Evolutionary conservation across 2,329 filamentous ascomycete species (phyloP), one percentile per base, ranked within the genome.

Genomic region (Alternaria alternata): DNA sequence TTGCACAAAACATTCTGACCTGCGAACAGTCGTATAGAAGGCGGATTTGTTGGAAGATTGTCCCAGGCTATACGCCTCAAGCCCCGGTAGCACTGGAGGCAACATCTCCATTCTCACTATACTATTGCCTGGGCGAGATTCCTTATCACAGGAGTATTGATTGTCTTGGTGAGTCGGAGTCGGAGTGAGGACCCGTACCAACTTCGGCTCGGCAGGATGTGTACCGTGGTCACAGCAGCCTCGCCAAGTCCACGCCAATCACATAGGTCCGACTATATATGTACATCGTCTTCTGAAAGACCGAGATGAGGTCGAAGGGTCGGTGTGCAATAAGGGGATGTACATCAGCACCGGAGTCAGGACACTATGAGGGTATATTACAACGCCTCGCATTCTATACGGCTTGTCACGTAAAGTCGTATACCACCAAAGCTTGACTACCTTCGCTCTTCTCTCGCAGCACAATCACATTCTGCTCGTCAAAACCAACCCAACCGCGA

Each of bases 401-500:
- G 7, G 22, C 2, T 34, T 6, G 2, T 70, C 63, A 91, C 32
- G 91, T 92, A 78, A 97, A 97, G 78, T 97, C 92, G 75, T 97
- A 97, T 43, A 95, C 88, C 73, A 94, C 86, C 63, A 97, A 78
- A 62, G 90, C 88, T 74, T 94, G 91, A 39, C 85, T 85, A 1
- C 91, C 91, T 26, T 86, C 82, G 26, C 81, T 81, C 64, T 87
- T 86, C 78, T 94, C 91, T 65, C 91, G 89, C 51, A 96, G 82
- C 42, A 97, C 88, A 62, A 96, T 89, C n/a, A 97, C 91, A 80
- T 93, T 93, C 78, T 96, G 92, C 43, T 96, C 92, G 71, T 97
- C 93, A 71, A 97, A 97, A 0, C 92, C 92, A 8, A 97, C 88
- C 87, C 91, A 94, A 52, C 85, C 84, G 62, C 83, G 78, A 39